These are phyloP conservation scores for Penicillium soppii DNA, from an alignment of 495 filamentous ascomycete genomes.

Conservation along the genomic window DNA sequence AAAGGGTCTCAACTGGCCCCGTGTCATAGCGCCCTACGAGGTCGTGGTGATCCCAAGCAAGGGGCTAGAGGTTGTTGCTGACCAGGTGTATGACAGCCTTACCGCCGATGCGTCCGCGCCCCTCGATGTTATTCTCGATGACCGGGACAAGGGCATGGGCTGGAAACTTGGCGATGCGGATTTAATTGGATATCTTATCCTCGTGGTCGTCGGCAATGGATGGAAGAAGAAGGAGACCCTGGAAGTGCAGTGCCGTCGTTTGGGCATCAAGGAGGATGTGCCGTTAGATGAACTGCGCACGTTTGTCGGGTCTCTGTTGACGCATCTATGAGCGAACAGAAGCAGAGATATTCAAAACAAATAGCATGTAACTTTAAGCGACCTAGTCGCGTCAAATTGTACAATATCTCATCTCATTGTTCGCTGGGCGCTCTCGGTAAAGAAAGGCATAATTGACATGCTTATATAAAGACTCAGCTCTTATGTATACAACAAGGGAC, in stretches of 20 bases:
- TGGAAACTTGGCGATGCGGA: conserved; percentile 92
- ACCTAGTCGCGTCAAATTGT: neutral
- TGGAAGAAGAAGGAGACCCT: conserved; percentile 64
- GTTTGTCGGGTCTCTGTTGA: conserved; percentile 42
- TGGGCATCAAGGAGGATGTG: conserved; percentile 50
- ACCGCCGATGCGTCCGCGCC: conserved; percentile 13
- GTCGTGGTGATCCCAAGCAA: conserved; percentile 64
- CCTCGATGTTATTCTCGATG: conserved; percentile 72
- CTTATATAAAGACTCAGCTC: too few species aligned
- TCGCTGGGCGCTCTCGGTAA: too few species aligned
- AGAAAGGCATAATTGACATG: too few species aligned
- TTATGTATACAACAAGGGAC: too few species aligned
- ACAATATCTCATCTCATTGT: conserved; percentile 6
- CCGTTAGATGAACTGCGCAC: conserved; percentile 31
- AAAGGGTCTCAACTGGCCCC: conserved; percentile 85
- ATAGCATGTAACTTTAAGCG: conserved; percentile 7
- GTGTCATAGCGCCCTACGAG: conserved; percentile 82
- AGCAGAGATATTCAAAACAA: too few species aligned
- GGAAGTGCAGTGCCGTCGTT: conserved; percentile 77
- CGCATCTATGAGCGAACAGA: conserved; percentile 31
- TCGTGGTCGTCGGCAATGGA: conserved; percentile 71
- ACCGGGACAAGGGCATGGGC: conserved; percentile 64
- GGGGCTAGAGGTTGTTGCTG: conserved; percentile 46
- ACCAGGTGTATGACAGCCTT: conserved; percentile 61
- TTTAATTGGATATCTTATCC: conserved; percentile 80